Base-by-base conservation (phyloP, 352 stramenopile species). In the Phytophthora cryptogea region DNA sequence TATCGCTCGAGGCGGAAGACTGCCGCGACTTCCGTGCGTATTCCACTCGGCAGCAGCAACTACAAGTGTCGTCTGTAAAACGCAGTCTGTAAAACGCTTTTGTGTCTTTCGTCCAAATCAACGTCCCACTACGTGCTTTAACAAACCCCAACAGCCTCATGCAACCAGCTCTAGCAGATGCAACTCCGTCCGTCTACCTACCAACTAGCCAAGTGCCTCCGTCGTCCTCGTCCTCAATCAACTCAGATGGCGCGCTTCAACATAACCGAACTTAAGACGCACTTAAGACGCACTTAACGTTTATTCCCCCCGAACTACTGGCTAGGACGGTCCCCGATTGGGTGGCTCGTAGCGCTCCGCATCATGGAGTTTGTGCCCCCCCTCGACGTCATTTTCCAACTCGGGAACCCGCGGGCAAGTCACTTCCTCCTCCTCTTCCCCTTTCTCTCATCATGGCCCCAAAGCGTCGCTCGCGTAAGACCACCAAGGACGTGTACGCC, bases 401-500 rank as follows among this genome's bases (percentile, higher is more conserved):
- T 78, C 62, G 72, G 61, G 67, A 55, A 70, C 52, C 50, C 27
- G 44, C 58, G 45, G 48, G 41, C 66, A 78, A 70, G 63, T 72
- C 42, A 36, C 42, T 56, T 31, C 52, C 43, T 54, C 7, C n/a
- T 10, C n/a, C 16, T 61, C 35, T 54, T 51, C 33, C 33, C 40
- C 26, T 14, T 41, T 35, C 54, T 26, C 9, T 37, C 54, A 75
- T 49, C 35, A 92, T 94, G 85, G 85, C 85, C 63, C 85, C 85
- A 45, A 90, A 88, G 70, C 83, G 83, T 83, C 85, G 85, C 59
- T 89, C 78, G 10, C 80, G 80, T 71, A 94, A 88, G 68, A 88
- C 79, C 62, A 89, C 83, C 66, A 92, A 92, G 76, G 85, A 94
- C 75, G 73, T 82, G 62, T 76, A 89, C 74, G 85, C 84, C 57